Evolutionary conservation across 768 basidiomycete species (phyloP).

Genomic region (Saitozyma podzolica): DNA sequence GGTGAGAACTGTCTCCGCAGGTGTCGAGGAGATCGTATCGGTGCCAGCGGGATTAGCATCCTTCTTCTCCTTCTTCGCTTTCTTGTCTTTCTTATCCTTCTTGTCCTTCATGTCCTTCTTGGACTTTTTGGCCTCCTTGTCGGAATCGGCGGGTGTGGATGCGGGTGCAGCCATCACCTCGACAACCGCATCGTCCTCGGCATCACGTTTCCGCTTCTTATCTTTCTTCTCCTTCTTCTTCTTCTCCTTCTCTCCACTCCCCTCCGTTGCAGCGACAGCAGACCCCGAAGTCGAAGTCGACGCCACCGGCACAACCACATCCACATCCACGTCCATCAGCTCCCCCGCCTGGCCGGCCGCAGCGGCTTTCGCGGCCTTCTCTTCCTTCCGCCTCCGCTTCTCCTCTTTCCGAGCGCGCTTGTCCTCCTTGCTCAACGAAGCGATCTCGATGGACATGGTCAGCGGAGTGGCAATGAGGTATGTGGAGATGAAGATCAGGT

Average conservation of each 20-base stretch:
- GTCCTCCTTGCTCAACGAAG: slow-evolving; percentile 16
- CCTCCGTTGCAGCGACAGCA: slow-evolving; percentile 1
- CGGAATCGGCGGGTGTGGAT: slow-evolving; percentile 2
- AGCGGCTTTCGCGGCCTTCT: slow-evolving; percentile 16
- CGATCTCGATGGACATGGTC: slow-evolving; percentile 15
- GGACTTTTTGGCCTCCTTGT: slow-evolving; percentile 15
- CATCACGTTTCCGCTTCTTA: slow-evolving; percentile 32
- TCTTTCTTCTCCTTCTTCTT: slow-evolving; percentile 51
- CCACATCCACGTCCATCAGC: neutral
- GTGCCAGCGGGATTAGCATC: slow-evolving; percentile 1
- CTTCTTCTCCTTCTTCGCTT: slow-evolving; percentile 33
- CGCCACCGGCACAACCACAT: slow-evolving; percentile 3
- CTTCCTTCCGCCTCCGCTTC: slow-evolving; percentile 7
- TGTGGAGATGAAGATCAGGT: too few relatives aligned
- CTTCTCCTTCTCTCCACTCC: slow-evolving; percentile 49
- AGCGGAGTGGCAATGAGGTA: too few relatives aligned
- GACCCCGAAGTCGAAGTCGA: neutral
- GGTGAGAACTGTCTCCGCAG: slow-evolving; percentile 11
- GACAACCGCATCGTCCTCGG: slow-evolving; percentile 8
- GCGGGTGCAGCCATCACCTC: slow-evolving; percentile 8
- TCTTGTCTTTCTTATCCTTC: slow-evolving; percentile 13
- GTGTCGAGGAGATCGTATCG: slow-evolving; percentile 9
- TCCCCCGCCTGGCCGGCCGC: neutral
- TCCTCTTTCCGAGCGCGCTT: slow-evolving; percentile 16
- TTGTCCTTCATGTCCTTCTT: slow-evolving; percentile 9